A percentile compares a stretch with the other conserved stretches of the same genome.
Conservation (phyloP, 768 basidiomycete genomes). For the Mycena polygramma region DNA sequence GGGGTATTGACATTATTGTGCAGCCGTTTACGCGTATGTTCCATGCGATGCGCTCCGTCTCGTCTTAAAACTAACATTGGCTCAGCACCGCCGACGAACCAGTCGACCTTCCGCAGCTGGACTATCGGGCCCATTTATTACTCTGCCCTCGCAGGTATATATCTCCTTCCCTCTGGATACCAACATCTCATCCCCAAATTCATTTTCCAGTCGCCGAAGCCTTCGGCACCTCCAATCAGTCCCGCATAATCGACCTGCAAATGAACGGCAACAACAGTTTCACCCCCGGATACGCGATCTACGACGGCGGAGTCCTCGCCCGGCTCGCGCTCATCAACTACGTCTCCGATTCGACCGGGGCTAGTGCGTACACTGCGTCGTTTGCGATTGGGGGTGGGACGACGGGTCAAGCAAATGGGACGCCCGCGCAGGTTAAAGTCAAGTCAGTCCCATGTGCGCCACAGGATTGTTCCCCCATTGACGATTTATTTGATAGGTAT, state of each 20-base stretch:
- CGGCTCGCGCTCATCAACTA: slow-evolving; percentile 70
- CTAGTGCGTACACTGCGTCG: slow-evolving; percentile 55
- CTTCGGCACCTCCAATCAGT: slow-evolving; percentile 60
- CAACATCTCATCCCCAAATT: slow-evolving; percentile 51
- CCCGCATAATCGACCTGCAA: slow-evolving; percentile 66
- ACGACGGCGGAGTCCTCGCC: slow-evolving; percentile 63
- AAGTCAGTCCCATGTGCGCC: slow-evolving; percentile 49
- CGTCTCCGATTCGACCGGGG: slow-evolving; percentile 60
- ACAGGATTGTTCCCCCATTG: neutral
- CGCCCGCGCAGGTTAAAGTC: slow-evolving; percentile 56
- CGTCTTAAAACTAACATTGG: too few relatives aligned
- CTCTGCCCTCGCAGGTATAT: slow-evolving; percentile 60
- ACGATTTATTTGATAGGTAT: slow-evolving; percentile 56
- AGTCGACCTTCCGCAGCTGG: slow-evolving; percentile 63
- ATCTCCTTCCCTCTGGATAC: neutral
- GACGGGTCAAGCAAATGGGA: slow-evolving; percentile 47
- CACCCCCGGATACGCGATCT: slow-evolving; percentile 67
- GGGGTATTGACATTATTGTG: slow-evolving; percentile 38
- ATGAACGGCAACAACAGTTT: slow-evolving; percentile 55
- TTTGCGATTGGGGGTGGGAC: slow-evolving; percentile 58
- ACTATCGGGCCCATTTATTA: slow-evolving; percentile 72
- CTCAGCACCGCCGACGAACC: slow-evolving; percentile 57
- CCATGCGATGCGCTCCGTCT: slow-evolving; percentile 44
- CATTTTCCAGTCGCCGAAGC: slow-evolving; percentile 57
- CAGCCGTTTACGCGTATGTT: slow-evolving; percentile 51